Percentiles rank a stretch among this genome's conserved stretches.
These are phyloP conservation scores for Arabidopsis hybrid DNA, from an alignment of 441 rosid species.

Conservation along the genomic window DNA sequence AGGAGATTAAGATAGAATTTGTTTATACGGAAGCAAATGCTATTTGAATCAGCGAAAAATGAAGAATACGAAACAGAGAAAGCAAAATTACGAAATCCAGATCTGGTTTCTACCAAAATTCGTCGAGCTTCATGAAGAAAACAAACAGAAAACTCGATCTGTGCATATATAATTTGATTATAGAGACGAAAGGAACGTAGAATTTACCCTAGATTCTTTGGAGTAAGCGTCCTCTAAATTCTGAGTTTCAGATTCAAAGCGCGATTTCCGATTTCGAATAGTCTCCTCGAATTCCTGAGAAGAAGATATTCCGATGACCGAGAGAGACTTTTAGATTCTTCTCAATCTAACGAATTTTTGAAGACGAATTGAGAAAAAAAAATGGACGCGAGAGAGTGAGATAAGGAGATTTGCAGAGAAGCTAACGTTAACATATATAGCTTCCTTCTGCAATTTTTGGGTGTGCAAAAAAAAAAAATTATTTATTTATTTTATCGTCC, in stretches of 20 bases:
- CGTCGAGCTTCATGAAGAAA: background rate
- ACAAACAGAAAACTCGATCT: background rate
- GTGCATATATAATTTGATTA: background rate
- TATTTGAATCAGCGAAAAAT: constrained; percentile 13
- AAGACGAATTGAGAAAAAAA: background rate
- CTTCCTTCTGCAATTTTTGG: constrained; percentile 28
- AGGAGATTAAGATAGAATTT: background rate
- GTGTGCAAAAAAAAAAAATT: background rate
- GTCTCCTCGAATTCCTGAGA: constrained; percentile 34
- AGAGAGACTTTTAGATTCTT: constrained; percentile 27
- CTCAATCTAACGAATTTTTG: constrained; percentile 1
- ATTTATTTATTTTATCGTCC: background rate
- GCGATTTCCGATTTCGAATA: constrained; percentile 3
- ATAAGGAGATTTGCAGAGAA: constrained; percentile 39
- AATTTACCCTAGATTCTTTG: constrained; percentile 7
- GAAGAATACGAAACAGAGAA: constrained; percentile 8
- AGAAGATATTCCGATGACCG: constrained; percentile 29
- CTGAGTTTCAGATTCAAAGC: background rate
- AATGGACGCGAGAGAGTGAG: constrained; percentile 24
- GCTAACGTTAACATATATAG: constrained; percentile 44
- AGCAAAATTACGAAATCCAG: constrained; percentile 22
- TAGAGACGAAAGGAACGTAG: constrained; percentile 12
- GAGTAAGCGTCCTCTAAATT: background rate
- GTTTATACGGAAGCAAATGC: background rate
- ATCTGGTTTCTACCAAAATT: constrained; percentile 15